phyloP scores from a whole-genome alignment of 148 eudicot species.

The Rhododendron mucronatum region DNA sequence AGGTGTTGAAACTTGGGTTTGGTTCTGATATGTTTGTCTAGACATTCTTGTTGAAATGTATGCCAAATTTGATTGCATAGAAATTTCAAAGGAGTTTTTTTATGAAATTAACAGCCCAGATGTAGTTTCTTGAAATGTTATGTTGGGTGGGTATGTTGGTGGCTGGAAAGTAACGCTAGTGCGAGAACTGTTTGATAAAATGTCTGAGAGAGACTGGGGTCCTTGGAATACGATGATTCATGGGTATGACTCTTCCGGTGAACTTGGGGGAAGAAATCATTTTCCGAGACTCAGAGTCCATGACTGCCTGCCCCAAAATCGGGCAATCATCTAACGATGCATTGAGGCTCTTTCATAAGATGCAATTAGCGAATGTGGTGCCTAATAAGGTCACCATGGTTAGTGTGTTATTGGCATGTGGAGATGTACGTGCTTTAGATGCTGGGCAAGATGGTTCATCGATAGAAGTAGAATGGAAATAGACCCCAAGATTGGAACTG shows the following conservation, averaged over 20 bases:
- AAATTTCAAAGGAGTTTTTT: not conserved
- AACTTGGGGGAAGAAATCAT: not conserved
- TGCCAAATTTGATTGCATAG: conserved; percentile 7
- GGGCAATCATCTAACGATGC: conserved; percentile 9
- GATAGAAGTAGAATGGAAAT: no score
- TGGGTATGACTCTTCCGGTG: conserved; percentile 11
- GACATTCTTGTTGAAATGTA: conserved; percentile 16
- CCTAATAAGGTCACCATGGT: no score
- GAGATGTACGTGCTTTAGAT: no score
- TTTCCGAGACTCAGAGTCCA: not conserved
- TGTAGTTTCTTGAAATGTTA: conserved; percentile 14
- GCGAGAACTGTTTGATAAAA: conserved; percentile 12
- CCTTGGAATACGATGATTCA: conserved; percentile 10
- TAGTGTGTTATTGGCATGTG: no score
- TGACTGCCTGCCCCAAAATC: not conserved
- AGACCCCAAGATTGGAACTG: no score
- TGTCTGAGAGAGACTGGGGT: conserved; percentile 10
- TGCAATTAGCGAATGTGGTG: no score
- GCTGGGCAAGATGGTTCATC: no score
- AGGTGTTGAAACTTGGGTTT: conserved; percentile 17
- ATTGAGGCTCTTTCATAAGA: conserved; percentile 6
- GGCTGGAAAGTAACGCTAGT: conserved; percentile 12
- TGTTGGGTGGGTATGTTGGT: conserved; percentile 17
- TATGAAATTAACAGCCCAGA: conserved; percentile 9
- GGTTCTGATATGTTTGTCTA: conserved; percentile 16